phyloP scores from a whole-genome alignment of 139 green algal species.

The Chlamydomonas sphaeroides region DNA sequence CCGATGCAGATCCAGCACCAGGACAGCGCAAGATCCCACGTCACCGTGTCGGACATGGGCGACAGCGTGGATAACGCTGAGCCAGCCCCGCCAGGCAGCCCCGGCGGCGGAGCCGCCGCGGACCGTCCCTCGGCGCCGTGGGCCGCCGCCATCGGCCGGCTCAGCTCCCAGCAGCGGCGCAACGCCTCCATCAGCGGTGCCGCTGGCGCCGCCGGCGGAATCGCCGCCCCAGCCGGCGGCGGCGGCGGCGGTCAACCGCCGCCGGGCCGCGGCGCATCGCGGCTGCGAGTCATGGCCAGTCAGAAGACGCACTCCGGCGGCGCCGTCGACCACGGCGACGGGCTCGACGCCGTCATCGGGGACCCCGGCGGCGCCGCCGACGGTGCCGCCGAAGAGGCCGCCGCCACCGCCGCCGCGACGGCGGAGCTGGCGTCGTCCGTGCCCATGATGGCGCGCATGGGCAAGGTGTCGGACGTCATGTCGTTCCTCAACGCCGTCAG shows the following conservation, averaged over 20 bases:
- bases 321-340: not conserved
- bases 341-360: not conserved
- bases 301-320: not conserved
- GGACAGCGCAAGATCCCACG: constrained; percentile 5
- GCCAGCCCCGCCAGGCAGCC: too few species aligned
- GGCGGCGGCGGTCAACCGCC: not conserved
- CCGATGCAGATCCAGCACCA: too few species aligned
- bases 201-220: not conserved
- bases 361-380: not conserved
- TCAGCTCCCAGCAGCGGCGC: not conserved
- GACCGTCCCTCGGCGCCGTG: not conserved
- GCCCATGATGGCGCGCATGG: constrained; percentile 20
- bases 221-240: not conserved
- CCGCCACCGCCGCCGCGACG: not conserved
- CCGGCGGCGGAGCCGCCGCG: not conserved
- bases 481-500: constrained; percentile 28
- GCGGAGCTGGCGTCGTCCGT: constrained; percentile 31
- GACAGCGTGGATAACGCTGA: too few species aligned
- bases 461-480: constrained; percentile 20
- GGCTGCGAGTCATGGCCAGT: constrained; percentile 1
- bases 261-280: not conserved
- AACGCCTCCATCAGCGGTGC: not conserved
- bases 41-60: not conserved
- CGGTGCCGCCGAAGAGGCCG: not conserved
- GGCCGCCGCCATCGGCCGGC: not conserved